Evolutionary conservation across 345 rosid genomes (phyloP).

Genomic region (Linum usitatissimum): DNA sequence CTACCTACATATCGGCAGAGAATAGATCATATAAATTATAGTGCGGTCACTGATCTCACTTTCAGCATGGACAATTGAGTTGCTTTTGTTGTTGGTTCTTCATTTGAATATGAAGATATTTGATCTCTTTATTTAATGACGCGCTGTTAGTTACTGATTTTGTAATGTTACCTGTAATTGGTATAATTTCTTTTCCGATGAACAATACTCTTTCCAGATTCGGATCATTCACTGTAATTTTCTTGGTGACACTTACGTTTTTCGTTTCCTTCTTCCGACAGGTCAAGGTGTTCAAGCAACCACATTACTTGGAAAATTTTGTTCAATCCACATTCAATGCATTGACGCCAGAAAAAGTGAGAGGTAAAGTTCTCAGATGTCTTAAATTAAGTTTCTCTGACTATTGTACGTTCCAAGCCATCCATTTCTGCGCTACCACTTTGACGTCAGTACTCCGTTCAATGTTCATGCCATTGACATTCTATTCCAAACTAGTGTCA

Average conservation of each 20-base stretch:
- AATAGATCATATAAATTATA: too few species aligned
- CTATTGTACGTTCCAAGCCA: neutral
- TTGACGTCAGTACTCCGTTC: neutral
- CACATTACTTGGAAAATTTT: slow-evolving; percentile 74
- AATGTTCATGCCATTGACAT: neutral
- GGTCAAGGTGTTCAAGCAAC: slow-evolving; percentile 90
- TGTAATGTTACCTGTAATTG: too few species aligned
- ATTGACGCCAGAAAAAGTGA: slow-evolving; percentile 58
- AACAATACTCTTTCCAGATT: neutral
- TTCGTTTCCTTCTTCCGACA: slow-evolving; percentile 11
- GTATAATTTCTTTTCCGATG: neutral
- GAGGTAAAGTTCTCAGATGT: slow-evolving; percentile 34
- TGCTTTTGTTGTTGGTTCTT: too few species aligned
- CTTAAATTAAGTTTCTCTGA: neutral
- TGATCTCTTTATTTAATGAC: neutral
- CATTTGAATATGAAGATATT: too few species aligned
- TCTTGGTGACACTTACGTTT: neutral
- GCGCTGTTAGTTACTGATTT: neutral
- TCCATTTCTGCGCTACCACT: neutral
- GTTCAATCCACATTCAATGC: slow-evolving; percentile 91
- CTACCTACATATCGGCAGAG: too few species aligned
- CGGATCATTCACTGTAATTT: neutral
- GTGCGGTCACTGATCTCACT: too few species aligned
- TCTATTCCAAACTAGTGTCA: neutral
- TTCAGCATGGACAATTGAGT: too few species aligned